Base-by-base conservation (phyloP, 73 alveolate genomes). In the Tetrahymena borealis region DNA sequence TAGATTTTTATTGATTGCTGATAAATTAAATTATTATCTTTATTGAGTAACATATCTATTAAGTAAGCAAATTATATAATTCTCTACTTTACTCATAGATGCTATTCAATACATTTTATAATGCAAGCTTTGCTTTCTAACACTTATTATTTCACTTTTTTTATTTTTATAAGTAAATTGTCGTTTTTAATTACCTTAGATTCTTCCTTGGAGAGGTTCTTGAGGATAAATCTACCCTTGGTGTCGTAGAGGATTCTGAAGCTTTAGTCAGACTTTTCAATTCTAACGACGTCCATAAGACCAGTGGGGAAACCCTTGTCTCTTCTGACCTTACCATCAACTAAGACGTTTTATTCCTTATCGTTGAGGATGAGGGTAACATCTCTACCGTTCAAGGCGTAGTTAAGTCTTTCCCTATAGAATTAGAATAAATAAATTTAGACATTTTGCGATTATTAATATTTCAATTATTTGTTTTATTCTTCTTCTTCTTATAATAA, bases 251-350 rank as follows among this genome's bases (percentile, higher is more conserved):
- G 98, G 91, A 99, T 97, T 95, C 99, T 98, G 97, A 97, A 98
- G 96, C 92, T 94, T 93, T 97, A 99, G 92, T 97, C 97, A 39
- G 99, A 91, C 96, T 94, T 98, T 90, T 98, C 97, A 77, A 94
- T 91, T 77, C 94, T 39, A 13, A 98, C 97, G 91, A 99, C 99
- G 92, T 98, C 99, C 99, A 96, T 96, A 92, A 98, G 92, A 33
- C 99, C 99, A 91, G 97, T 97, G 32, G 99, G 99, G 98, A 90
- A 99, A 90, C 97, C 96, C 91, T 96, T 95, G 96, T 99, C 99
- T 92, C 97, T 98, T 94, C 99, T 98, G 90, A 97, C 97, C 94
- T 98, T 98, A 90, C 99, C 99, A 91, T 99, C 99, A 79, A 98
- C 97, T 94, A 97, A 94, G 95, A 97, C 93, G 91, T 78, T 95